Evolutionary conservation across 2,329 filamentous ascomycete genomes (phyloP), one percentile per base, ranked within the genome.

Genomic region (Exutisphaerella laricina): DNA sequence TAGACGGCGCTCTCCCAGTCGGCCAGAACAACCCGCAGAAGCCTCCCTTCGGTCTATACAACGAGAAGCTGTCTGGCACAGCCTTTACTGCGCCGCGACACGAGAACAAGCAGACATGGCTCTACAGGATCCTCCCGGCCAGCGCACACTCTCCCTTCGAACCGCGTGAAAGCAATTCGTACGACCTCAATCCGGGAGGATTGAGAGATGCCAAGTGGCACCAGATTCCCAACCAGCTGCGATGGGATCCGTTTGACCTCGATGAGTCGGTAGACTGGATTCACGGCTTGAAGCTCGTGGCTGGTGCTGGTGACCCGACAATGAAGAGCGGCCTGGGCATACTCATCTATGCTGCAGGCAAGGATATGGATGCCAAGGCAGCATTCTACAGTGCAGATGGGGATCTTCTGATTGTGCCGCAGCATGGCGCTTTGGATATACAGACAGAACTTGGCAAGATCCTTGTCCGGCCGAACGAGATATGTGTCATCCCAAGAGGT

Each of bases 321-420:
- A 74, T 84, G 63, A 94, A 94, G 67, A 72, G 77, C 13, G 88
- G 88, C 0, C 57, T 94, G 30, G 88, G 85, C 16, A 88, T 92
- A 47, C 82, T 85, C 63, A 78, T 92, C 43, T 94, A 86, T 59
- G 82, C 84, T 1, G 85, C 84, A 0, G 85, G 85, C 14, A 82
- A 78, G 61, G 80, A 82, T 59, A 94, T 95, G 88, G 72, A 73
- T 36, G 67, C 73, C n/a, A 76, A 77, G 28, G 73, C 82, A 37
- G 86, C 86, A 0, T 94, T 89, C 63, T 94, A 90, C 71, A 89
- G 84, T 3, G 83, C 87, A 0, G 82, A 85, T 46, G 82, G 82
- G 12, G 81, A 85, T 58, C 74, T 81, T 47, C 66, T 84, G 39
- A 80, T 85, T 34, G 71, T 84, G 2, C 78, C 75, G 0, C 81